Percentiles rank a stretch among this genome's conserved stretches.
These are phyloP conservation scores for Heimioporus sp. DNA, from an alignment of 768 basidiomycete species.

Conservation along the genomic window DNA sequence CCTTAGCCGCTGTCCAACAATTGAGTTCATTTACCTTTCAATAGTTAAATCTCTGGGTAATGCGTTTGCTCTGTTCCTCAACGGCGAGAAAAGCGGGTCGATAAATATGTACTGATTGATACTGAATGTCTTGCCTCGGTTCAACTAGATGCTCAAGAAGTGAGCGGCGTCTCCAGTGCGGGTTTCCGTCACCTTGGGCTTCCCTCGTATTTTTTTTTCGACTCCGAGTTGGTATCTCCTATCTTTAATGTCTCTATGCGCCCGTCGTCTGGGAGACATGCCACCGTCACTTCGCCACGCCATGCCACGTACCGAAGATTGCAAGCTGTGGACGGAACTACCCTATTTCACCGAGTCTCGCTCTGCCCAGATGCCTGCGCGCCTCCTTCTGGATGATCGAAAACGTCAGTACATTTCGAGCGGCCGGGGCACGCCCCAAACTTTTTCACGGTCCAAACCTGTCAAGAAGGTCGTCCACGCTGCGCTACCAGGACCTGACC, in stretches of 20 bases:
- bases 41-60: slow-evolving; percentile 18
- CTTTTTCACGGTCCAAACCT: slow-evolving; percentile 17
- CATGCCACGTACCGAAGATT: neutral
- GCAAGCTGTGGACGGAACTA: slow-evolving; percentile 1
- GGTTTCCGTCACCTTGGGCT: neutral
- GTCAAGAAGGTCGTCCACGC: slow-evolving; percentile 13
- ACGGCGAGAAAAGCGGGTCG: slow-evolving; percentile 11
- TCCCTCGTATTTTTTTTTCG: neutral
- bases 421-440: slow-evolving; percentile 2
- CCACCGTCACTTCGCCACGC: slow-evolving; percentile 1
- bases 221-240: neutral
- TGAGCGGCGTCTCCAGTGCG: slow-evolving; percentile 1
- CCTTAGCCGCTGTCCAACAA: slow-evolving; percentile 15
- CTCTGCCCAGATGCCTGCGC: slow-evolving; percentile 8
- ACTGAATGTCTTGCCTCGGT: neutral
- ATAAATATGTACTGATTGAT: slow-evolving; percentile 21
- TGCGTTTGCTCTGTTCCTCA: slow-evolving; percentile 5
- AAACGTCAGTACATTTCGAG: slow-evolving; percentile 17
- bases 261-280: neutral
- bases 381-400: slow-evolving; percentile 13
- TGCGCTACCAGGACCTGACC: slow-evolving; percentile 1
- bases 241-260: neutral
- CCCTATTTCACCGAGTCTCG: slow-evolving; percentile 11
- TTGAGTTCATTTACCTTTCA: slow-evolving; percentile 30
- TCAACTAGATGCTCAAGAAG: neutral